Conservation (phyloP, 306 rosid species). For the Vicia villosa region DNA sequence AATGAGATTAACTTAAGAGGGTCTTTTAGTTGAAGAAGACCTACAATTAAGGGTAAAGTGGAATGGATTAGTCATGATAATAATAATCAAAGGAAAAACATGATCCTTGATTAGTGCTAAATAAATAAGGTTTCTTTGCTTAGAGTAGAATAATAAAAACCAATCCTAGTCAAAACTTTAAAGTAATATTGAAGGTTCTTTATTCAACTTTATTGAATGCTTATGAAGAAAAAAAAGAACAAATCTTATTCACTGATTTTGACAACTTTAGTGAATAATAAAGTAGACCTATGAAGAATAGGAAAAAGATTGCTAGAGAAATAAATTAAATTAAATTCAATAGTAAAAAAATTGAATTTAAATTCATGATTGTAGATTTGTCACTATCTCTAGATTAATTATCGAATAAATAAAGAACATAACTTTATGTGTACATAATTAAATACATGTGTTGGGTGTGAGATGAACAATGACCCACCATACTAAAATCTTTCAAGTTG, state of each 20-base stretch:
- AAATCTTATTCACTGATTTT: constrained; percentile 25
- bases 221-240: constrained; percentile 24
- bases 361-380: constrained; percentile 33
- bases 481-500: background rate
- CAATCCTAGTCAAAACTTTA: constrained; percentile 31
- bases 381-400: constrained; percentile 34
- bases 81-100: constrained; percentile 10
- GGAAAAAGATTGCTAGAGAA: constrained; percentile 30
- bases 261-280: constrained; percentile 28
- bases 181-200: constrained; percentile 36
- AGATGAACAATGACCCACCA: constrained; percentile 43
- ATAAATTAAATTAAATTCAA: constrained; percentile 27
- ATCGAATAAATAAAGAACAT: constrained; percentile 23
- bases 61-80: constrained; percentile 26
- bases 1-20: constrained; percentile 46
- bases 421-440: constrained; percentile 37
- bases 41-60: constrained; percentile 46
- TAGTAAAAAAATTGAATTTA: constrained; percentile 13
- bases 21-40: constrained; percentile 72
- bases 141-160: constrained; percentile 36
- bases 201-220: constrained; percentile 39
- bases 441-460: constrained; percentile 31
- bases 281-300: constrained; percentile 34
- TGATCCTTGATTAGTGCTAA: constrained; percentile 15
- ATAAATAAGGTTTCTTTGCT: constrained; percentile 41